These are phyloP conservation scores for Macaranga tanarius DNA, from an alignment of 441 rosid genomes.

Conservation along the genomic window DNA sequence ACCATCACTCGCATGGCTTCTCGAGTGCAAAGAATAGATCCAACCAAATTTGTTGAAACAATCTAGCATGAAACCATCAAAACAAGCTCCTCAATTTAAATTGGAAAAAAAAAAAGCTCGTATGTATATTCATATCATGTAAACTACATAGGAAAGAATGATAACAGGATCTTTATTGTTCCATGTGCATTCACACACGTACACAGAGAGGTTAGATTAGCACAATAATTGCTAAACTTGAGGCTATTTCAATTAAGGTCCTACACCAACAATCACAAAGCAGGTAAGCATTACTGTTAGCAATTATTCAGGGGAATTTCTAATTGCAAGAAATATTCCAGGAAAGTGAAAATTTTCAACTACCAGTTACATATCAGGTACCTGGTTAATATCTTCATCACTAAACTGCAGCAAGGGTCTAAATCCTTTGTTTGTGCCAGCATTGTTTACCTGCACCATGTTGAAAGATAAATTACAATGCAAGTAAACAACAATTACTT, in stretches of 20 bases:
- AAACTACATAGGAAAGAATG: neutral
- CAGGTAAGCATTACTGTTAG: neutral
- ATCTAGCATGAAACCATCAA: constrained; percentile 43
- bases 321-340: neutral
- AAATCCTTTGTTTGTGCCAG: constrained; percentile 91
- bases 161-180: constrained; percentile 1
- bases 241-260: neutral
- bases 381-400: constrained; percentile 84
- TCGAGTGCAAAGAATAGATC: constrained; percentile 87
- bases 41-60: constrained; percentile 85
- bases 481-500: neutral
- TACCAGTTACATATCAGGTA: constrained; percentile 17
- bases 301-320: neutral
- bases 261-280: neutral
- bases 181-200: neutral
- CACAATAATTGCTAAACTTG: neutral
- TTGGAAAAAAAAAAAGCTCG: neutral
- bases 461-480: constrained; percentile 16
- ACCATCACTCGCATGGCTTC: constrained; percentile 80
- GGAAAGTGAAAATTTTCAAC: neutral
- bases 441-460: constrained; percentile 71
- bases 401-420: constrained; percentile 79
- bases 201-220: neutral
- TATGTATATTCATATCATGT: neutral
- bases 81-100: neutral